Evolutionary conservation across 1,284 basidiomycete genomes (phyloP).

Genomic region (Caloboletus firmus): DNA sequence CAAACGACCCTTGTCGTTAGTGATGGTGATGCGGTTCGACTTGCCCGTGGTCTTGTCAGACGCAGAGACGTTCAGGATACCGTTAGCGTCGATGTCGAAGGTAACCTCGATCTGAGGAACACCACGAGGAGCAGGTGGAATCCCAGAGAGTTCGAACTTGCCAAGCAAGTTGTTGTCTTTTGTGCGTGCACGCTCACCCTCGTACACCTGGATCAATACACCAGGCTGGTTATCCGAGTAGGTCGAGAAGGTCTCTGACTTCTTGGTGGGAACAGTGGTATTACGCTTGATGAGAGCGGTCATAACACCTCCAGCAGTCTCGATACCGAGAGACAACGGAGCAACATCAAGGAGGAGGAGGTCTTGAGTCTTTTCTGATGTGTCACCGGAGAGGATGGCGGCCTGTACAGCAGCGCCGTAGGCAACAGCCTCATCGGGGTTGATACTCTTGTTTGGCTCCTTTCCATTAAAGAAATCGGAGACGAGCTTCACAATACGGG

Average conservation of each 20-base stretch:
- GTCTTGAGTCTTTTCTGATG: slow-evolving; percentile 97
- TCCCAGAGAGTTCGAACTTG: slow-evolving; percentile 98
- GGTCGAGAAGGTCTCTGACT: slow-evolving; percentile 98
- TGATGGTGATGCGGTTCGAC: slow-evolving; percentile 94
- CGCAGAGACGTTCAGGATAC: slow-evolving; percentile 96
- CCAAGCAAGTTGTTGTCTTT: slow-evolving; percentile 99
- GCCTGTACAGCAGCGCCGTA: slow-evolving; percentile 99
- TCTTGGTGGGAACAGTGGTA: slow-evolving; percentile 99
- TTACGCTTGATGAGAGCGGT: slow-evolving; percentile 97
- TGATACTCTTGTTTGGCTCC: slow-evolving; percentile 96
- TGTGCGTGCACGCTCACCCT: slow-evolving; percentile 98
- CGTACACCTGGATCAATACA: slow-evolving; percentile 98
- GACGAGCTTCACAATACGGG: slow-evolving; percentile 96
- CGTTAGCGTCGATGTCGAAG: slow-evolving; percentile 99
- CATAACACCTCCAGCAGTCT: slow-evolving; percentile 99
- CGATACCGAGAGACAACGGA: slow-evolving; percentile 96
- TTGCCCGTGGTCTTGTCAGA: slow-evolving; percentile 98
- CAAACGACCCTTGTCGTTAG: slow-evolving; percentile 97
- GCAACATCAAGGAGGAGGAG: slow-evolving; percentile 96
- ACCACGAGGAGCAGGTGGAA: slow-evolving; percentile 97
- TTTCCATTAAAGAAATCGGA: slow-evolving; percentile 99
- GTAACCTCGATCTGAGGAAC: slow-evolving; percentile 98
- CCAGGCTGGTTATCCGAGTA: slow-evolving; percentile 99
- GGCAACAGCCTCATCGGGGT: slow-evolving; percentile 99
- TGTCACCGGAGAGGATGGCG: slow-evolving; percentile 96